Conservation (phyloP, 2,329 filamentous ascomycete species). For the Penicillium concentricum region DNA sequence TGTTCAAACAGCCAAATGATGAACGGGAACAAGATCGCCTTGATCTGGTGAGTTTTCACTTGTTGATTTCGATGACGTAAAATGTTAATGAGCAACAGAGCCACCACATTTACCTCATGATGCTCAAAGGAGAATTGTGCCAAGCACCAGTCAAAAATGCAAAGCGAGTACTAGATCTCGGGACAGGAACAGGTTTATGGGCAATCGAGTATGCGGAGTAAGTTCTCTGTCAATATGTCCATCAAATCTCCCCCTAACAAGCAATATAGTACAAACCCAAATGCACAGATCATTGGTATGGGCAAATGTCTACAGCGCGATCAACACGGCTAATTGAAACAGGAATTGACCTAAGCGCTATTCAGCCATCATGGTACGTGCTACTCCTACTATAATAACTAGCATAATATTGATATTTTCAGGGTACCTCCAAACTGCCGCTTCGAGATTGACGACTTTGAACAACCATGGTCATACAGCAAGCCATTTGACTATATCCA, state of each 20-base stretch:
- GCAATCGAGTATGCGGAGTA: constrained; percentile 40
- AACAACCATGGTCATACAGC: constrained; percentile 30
- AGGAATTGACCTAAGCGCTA: constrained; percentile 35
- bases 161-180: constrained; percentile 34
- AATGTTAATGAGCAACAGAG: constrained; percentile 19
- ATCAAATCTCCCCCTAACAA: constrained; percentile 1
- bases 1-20: constrained; percentile 28
- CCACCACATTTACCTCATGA: constrained; percentile 37
- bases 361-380: constrained; percentile 32
- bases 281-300: constrained; percentile 33
- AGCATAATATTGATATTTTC: not conserved
- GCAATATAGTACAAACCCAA: constrained; percentile 23
- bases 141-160: constrained; percentile 28
- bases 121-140: constrained; percentile 31
- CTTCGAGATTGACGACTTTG: constrained; percentile 36
- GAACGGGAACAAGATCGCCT: constrained; percentile 36
- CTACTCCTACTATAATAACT: not conserved
- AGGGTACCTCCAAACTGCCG: constrained; percentile 37
- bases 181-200: constrained; percentile 40
- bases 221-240: constrained; percentile 1
- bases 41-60: constrained; percentile 25
- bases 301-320: not conserved
- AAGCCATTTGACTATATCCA: constrained; percentile 34
- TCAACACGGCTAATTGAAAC: not conserved
- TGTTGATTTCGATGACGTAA: not conserved